Percentiles rank a stretch among this genome's conserved stretches.
Evolutionary conservation across 2,329 filamentous ascomycete species (phyloP).

Genomic region (Cyanodermella asteris): DNA sequence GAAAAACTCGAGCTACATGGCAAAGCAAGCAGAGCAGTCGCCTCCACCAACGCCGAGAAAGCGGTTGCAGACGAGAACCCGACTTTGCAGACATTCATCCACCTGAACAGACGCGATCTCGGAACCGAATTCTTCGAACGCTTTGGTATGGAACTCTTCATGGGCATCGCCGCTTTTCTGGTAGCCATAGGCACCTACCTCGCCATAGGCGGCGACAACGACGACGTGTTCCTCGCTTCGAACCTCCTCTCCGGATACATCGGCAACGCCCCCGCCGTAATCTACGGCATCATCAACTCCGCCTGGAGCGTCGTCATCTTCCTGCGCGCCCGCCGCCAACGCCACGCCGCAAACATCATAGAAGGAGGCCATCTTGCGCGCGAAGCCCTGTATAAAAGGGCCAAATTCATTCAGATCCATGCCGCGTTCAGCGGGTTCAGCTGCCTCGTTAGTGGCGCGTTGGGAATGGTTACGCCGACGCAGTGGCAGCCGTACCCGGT

Average conservation of each 20-base stretch:
- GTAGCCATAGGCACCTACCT: constrained; percentile 30
- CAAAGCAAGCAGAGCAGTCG: too few species aligned
- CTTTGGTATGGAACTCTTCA: constrained; percentile 27
- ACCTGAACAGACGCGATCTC: constrained; percentile 26
- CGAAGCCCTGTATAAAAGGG: background rate
- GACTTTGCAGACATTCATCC: too few species aligned
- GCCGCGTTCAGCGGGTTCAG: too few species aligned
- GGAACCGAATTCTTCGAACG: constrained; percentile 30
- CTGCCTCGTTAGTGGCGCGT: too few species aligned
- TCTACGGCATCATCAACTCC: constrained; percentile 28
- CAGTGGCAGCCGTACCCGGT: too few species aligned
- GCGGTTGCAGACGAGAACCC: too few species aligned
- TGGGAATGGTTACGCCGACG: too few species aligned
- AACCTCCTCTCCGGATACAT: constrained; percentile 35
- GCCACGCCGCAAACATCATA: background rate
- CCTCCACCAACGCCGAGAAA: too few species aligned
- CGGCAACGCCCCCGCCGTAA: constrained; percentile 28
- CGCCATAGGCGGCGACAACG: constrained; percentile 29
- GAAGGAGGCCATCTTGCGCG: background rate
- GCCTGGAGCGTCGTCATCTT: constrained; percentile 19
- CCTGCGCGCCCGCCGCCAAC: background rate
- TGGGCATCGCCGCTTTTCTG: constrained; percentile 27
- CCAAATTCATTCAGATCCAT: too few species aligned
- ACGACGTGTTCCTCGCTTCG: constrained; percentile 21
- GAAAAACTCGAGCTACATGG: too few species aligned